Evolutionary conservation across 768 basidiomycete species (phyloP), one percentile per base, ranked within the genome.

Genomic region (Gelatoporia subvermispora): DNA sequence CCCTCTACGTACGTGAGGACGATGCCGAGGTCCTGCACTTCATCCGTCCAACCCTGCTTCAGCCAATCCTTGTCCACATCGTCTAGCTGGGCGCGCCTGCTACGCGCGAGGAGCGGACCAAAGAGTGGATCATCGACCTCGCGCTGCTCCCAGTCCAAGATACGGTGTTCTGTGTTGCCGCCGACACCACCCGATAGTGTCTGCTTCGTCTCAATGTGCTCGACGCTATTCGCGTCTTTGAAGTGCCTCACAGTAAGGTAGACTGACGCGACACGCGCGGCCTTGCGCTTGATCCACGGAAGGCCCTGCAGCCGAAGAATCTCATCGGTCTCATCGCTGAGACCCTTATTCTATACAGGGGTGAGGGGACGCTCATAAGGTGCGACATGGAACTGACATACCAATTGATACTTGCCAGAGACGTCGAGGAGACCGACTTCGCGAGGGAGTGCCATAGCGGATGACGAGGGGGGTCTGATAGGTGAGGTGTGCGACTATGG

Each of bases 291-390:
- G 40, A 82, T 49, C 88, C 88, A 91, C 28, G 81, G 63, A 24
- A 91, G 73, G 43, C 88, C 88, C 62, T 90, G 88, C 3, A 84
- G 69, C 24, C 64, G 60, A 35, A 91, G 78, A 52, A 91, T 82
- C 22, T 72, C 71, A 45, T 88, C 86, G 3, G 74, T 72, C 24
- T 60, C 57, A 55, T 83, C 85, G 36, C 81, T 84, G 45, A 88
- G 72, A 1, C 69, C 37, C 65, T 84, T 88, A 71, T 85, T 88
- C 87, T 89, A 50, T 31, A 13, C 28, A 31, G 28, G n/a, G 28
- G 28, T 31, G 28, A 31, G 28, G 13, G 13, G 28, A 13, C 22
- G 15, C 28, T 31, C 28, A 13, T 5, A 5, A 13, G 28, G 28
- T 31, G 13, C 28, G 28, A 31, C n/a, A n/a, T n/a, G n/a, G 13